A percentile compares a stretch with the other conserved stretches of the same genome.
phyloP scores from a whole-genome alignment of 495 filamentous ascomycete species.

The Chlorociboria aeruginascens region DNA sequence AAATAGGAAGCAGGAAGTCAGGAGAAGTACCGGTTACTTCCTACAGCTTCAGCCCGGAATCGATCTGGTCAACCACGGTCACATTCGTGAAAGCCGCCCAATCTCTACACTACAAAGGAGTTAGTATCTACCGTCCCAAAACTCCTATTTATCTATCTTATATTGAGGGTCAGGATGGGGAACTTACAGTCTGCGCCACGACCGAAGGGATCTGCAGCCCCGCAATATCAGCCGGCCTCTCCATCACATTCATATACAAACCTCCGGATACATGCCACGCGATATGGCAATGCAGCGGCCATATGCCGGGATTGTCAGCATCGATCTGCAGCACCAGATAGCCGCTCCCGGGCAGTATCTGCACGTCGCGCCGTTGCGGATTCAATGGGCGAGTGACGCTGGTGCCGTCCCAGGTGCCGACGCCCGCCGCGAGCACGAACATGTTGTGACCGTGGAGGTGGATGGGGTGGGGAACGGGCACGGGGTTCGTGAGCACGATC shows the following conservation, averaged over 20 bases:
- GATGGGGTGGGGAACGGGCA: slow-evolving; percentile 27
- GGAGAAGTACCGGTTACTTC: too few species aligned
- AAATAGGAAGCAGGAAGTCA: too few species aligned
- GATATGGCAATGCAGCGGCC: slow-evolving; percentile 48
- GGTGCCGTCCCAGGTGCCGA: slow-evolving; percentile 17
- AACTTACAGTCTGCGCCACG: slow-evolving; percentile 21
- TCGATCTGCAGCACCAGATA: slow-evolving; percentile 39
- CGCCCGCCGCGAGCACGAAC: slow-evolving; percentile 33
- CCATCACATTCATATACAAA: slow-evolving; percentile 37
- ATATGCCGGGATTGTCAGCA: slow-evolving; percentile 44
- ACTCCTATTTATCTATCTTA: not conserved
- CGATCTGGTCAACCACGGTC: slow-evolving; percentile 39
- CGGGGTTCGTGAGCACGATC: slow-evolving; percentile 41
- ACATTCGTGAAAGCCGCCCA: slow-evolving; percentile 29
- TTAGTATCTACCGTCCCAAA: not conserved
- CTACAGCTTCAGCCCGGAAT: slow-evolving; percentile 29
- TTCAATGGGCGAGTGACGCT: slow-evolving; percentile 27
- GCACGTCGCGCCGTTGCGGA: slow-evolving; percentile 49
- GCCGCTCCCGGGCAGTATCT: slow-evolving; percentile 30
- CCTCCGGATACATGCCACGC: slow-evolving; percentile 46
- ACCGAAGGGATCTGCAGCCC: slow-evolving; percentile 25
- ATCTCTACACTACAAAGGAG: slow-evolving; percentile 24
- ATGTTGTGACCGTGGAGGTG: slow-evolving; percentile 51
- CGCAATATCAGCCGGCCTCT: slow-evolving; percentile 29
- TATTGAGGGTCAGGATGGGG: not conserved